Evolutionary conservation across 2,329 filamentous ascomycete species (phyloP), one percentile per base, ranked within the genome.

Genomic region (Escovopsis sp.): DNA sequence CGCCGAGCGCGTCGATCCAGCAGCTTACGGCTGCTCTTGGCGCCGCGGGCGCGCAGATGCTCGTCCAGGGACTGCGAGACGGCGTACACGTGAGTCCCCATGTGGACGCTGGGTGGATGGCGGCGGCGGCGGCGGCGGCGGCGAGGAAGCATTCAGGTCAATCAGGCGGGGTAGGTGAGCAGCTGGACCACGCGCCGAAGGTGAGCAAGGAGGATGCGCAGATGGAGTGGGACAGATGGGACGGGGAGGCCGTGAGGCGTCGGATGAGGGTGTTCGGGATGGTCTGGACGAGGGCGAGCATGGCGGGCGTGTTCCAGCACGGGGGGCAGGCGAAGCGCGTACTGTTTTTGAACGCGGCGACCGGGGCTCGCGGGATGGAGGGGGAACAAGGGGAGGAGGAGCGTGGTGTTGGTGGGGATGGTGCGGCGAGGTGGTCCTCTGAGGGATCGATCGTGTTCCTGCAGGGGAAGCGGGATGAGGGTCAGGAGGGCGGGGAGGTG

Each of bases 61-160:
- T 98, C 1, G 60, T 84, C 2, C 51, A 72, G 10, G 72, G 72
- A 0, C 66, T 96, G 19, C 62, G 66, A 10, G 56, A 66, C 2
- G 65, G 73, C 1, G 44, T 78, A 0, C 86, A 86, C 48, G 58
- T 86, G 0, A 69, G 73, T 2, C 81, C 77, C 1, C 52, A 70
- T n/a, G 44, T 52, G 26, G 53, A 60, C 10, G 49, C 55, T 7
- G 51, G 51, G 19, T 53, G 49, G 53, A 47, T 37, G 36, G 45
- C 35, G 8, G n/a, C n/a, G n/a, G n/a, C n/a, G n/a, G n/a, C n/a
- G n/a, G n/a, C n/a, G n/a, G n/a, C n/a, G n/a, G n/a, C n/a, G n/a
- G n/a, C n/a, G n/a, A n/a, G n/a, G n/a, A n/a, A n/a, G n/a, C n/a
- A n/a, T n/a, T n/a, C n/a, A n/a, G n/a, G n/a, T n/a, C n/a, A 35